Percentiles rank a stretch among this genome's conserved stretches.
Conservation (phyloP, 495 filamentous ascomycete genomes). For the Talaromyces proteolyticus region DNA sequence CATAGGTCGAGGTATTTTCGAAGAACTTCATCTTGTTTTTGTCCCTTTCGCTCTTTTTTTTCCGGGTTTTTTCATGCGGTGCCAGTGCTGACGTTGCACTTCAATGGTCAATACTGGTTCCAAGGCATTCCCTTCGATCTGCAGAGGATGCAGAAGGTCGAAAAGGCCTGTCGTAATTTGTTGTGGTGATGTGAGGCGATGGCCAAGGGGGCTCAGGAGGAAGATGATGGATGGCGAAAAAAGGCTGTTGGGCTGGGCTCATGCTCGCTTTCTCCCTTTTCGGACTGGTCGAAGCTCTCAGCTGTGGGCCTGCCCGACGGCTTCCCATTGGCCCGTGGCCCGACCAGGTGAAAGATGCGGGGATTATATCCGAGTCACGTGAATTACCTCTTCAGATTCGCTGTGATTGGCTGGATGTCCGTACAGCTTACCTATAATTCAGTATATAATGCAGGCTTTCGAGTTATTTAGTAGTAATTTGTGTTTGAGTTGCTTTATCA, state of each 20-base stretch:
- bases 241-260: not conserved
- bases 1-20: slow-evolving; percentile 81
- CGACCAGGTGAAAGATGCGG: not conserved
- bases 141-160: not conserved
- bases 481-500: too few relatives aligned
- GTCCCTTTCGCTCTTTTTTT: not conserved
- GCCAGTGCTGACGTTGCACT: not conserved
- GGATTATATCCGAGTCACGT: not conserved
- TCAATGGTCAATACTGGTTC: not conserved
- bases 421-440: too few relatives aligned
- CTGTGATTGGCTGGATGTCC: too few relatives aligned
- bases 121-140: not conserved
- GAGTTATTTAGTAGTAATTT: too few relatives aligned
- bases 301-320: not conserved
- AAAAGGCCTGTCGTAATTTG: too few relatives aligned
- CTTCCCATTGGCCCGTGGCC: not conserved
- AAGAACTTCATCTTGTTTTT: slow-evolving; percentile 66
- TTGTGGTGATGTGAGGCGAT: not conserved
- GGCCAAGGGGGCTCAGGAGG: not conserved
- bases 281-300: not conserved
- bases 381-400: too few relatives aligned
- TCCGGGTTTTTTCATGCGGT: not conserved
- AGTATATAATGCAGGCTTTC: too few relatives aligned
- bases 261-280: not conserved
- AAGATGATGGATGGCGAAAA: slow-evolving; percentile 3